phyloP scores from a whole-genome alignment of 345 rosid genomes.

The Lumnitzera racemosa region DNA sequence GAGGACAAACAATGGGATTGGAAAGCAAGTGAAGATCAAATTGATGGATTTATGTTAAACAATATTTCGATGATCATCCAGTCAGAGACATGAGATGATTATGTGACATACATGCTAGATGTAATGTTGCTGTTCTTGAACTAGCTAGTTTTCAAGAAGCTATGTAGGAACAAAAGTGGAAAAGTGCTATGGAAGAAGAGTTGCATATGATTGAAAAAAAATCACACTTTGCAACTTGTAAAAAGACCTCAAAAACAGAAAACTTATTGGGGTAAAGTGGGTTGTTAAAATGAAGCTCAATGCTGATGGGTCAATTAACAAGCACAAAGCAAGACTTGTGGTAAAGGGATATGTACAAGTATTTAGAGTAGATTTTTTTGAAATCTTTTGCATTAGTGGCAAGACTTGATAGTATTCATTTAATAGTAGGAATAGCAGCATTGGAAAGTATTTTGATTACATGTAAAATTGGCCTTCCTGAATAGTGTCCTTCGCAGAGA shows the following conservation, averaged over 20 bases:
- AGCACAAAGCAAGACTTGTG: conserved; percentile 4
- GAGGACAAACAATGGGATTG: neutral
- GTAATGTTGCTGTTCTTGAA: neutral
- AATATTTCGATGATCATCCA: neutral
- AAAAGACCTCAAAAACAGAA: neutral
- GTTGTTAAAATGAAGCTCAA: neutral
- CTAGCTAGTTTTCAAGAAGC: neutral
- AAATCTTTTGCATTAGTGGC: conserved; percentile 6
- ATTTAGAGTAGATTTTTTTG: neutral
- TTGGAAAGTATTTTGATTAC: conserved; percentile 1
- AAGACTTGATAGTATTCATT: neutral
- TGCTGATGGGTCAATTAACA: conserved; percentile 2
- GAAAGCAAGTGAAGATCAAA: neutral
- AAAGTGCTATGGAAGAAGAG: conserved; percentile 6
- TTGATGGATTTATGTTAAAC: no score
- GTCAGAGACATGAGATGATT: conserved; percentile 2
- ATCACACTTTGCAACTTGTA: neutral
- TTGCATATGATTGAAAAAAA: conserved; percentile 2
- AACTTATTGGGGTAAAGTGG: conserved; percentile 1
- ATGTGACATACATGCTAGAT: neutral
- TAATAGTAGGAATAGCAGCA: neutral
- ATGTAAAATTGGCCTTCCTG: conserved; percentile 3
- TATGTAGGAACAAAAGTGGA: neutral
- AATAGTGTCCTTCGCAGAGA: conserved; percentile 3
- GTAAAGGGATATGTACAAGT: conserved; percentile 3